phyloP scores from a whole-genome alignment of 1,139 yeast species.

The Casaregolazyma lundiana region DNA sequence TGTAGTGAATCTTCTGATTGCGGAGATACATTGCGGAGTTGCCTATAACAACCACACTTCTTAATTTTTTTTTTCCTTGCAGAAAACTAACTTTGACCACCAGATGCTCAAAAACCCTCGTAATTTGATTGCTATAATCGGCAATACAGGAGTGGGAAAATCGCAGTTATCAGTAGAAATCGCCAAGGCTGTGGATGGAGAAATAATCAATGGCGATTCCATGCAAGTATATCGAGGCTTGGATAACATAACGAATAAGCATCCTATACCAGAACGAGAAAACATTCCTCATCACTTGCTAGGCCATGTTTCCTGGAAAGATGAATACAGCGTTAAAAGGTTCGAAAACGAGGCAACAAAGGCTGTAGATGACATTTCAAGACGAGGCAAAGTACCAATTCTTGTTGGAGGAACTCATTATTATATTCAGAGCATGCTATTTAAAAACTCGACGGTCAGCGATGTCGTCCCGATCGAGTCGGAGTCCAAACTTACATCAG shows the following conservation, averaged over 20 bases:
- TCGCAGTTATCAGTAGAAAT: slow-evolving; percentile 80
- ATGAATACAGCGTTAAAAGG: slow-evolving; percentile 78
- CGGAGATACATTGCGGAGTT: no score
- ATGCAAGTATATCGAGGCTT: slow-evolving; percentile 84
- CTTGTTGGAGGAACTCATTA: slow-evolving; percentile 96
- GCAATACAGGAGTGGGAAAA: slow-evolving; percentile 98
- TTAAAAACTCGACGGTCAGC: slow-evolving; percentile 55
- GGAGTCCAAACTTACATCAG: slow-evolving; percentile 20
- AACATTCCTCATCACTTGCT: slow-evolving; percentile 82
- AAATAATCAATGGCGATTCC: slow-evolving; percentile 91
- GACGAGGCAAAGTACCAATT: slow-evolving; percentile 72
- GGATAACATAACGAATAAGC: slow-evolving; percentile 85
- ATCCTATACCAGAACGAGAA: slow-evolving; percentile 69
- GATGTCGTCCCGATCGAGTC: slow-evolving; percentile 14
- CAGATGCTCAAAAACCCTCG: slow-evolving; percentile 5
- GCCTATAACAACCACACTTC: no score
- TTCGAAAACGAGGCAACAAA: slow-evolving; percentile 65
- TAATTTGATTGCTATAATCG: slow-evolving; percentile 64
- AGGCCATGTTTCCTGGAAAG: slow-evolving; percentile 75
- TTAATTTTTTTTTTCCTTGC: neutral
- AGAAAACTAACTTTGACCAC: neutral
- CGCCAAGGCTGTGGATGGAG: slow-evolving; percentile 76
- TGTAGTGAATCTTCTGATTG: no score
- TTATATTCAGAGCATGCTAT: slow-evolving; percentile 72
- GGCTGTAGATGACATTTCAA: slow-evolving; percentile 59